A percentile compares a stretch with the other conserved stretches of the same genome.
These are phyloP conservation scores for Trypanosoma grayi DNA, from an alignment of 208 protist genomes.

Conservation along the genomic window DNA sequence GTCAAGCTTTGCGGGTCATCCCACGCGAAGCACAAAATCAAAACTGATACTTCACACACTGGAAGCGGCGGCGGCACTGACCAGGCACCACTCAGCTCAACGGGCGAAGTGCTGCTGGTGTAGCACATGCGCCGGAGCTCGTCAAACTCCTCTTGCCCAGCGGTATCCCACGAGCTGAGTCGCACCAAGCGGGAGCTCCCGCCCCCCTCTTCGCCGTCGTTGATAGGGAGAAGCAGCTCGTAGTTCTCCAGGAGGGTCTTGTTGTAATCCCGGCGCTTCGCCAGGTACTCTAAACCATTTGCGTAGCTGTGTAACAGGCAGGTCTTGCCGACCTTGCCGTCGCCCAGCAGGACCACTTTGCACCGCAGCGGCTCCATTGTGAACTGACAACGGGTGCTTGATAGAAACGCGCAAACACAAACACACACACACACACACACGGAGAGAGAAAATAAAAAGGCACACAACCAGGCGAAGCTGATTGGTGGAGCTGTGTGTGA, in stretches of 20 bases:
- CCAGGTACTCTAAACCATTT: slow-evolving; percentile 51
- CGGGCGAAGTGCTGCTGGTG: background rate
- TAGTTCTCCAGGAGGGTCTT: slow-evolving; percentile 90
- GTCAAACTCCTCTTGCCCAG: slow-evolving; percentile 95
- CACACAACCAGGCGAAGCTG: too few relatives aligned
- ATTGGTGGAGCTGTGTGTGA: too few relatives aligned
- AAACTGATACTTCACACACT: slow-evolving; percentile 21
- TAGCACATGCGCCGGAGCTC: slow-evolving; percentile 80
- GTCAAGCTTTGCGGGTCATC: slow-evolving; percentile 20
- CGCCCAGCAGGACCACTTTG: slow-evolving; percentile 47
- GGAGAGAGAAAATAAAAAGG: too few relatives aligned
- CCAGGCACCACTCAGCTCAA: background rate
- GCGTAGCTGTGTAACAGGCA: slow-evolving; percentile 36
- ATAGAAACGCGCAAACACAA: too few relatives aligned
- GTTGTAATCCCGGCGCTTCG: slow-evolving; percentile 21
- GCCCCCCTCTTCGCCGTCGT: slow-evolving; percentile 38
- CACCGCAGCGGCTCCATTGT: slow-evolving; percentile 15
- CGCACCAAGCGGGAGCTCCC: slow-evolving; percentile 34
- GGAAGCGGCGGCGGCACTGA: background rate
- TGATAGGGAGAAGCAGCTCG: slow-evolving; percentile 28
- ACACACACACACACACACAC: too few relatives aligned
- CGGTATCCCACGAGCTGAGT: slow-evolving; percentile 78
- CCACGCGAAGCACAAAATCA: slow-evolving; percentile 30
- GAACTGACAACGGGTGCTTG: too few relatives aligned
- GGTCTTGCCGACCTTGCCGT: slow-evolving; percentile 56